Conservation (phyloP, 768 basidiomycete genomes). For the Trametes villosa region DNA sequence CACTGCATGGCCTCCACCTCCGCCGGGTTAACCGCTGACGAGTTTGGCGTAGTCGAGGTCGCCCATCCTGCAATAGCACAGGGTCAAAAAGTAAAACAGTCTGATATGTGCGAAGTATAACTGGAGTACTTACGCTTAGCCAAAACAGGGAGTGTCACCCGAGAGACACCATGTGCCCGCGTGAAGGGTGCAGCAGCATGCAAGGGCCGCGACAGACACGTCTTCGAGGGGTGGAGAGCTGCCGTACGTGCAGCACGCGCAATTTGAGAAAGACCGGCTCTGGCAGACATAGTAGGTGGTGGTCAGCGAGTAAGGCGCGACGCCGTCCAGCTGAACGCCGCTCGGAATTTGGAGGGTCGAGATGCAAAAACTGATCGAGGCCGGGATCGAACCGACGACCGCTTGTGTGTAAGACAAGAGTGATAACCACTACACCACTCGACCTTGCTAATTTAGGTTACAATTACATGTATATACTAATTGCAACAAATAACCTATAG, state of each 20-base stretch:
- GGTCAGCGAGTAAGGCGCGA: neutral
- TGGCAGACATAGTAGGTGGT: slow-evolving; percentile 4
- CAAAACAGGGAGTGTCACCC: neutral
- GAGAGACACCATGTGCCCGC: neutral
- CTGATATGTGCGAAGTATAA: neutral
- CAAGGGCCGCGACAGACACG: neutral
- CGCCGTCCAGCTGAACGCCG: neutral
- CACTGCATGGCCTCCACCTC: slow-evolving; percentile 78
- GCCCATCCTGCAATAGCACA: slow-evolving; percentile 65
- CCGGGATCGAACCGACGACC: slow-evolving; percentile 34
- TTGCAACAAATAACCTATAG: neutral
- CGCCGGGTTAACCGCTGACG: slow-evolving; percentile 81
- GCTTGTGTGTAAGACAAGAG: slow-evolving; percentile 32
- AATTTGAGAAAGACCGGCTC: neutral
- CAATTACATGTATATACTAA: neutral
- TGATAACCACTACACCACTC: slow-evolving; percentile 35
- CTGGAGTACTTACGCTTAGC: neutral
- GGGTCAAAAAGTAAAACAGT: neutral
- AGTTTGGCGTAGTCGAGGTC: slow-evolving; percentile 78
- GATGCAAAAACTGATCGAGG: slow-evolving; percentile 26
- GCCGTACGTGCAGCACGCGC: neutral
- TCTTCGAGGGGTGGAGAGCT: neutral
- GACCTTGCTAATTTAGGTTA: slow-evolving; percentile 11
- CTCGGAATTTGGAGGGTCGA: neutral
- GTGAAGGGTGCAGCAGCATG: neutral